A percentile compares a stretch with the other conserved stretches of the same genome.
Evolutionary conservation across 352 stramenopile genomes (phyloP).

Genomic region (Globisporangium polare): DNA sequence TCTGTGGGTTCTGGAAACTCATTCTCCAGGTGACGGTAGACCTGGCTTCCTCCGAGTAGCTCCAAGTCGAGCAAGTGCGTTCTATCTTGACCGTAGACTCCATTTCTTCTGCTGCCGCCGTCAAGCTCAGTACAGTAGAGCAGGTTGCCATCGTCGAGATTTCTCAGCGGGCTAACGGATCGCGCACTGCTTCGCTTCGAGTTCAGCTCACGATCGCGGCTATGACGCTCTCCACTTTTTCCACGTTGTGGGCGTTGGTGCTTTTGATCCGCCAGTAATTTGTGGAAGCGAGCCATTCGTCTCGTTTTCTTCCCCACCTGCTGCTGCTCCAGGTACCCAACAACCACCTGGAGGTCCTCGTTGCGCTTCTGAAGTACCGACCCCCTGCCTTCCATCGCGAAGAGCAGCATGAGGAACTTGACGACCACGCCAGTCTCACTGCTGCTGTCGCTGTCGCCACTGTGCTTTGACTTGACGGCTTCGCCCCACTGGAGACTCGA

Average conservation of each 20-base stretch:
- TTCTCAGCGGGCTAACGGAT: not conserved
- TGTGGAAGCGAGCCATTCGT: conserved; percentile 46
- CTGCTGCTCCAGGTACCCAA: conserved; percentile 44
- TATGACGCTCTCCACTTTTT: not conserved
- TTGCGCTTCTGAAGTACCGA: conserved; percentile 56
- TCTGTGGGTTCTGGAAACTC: not conserved
- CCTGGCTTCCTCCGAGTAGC: not conserved
- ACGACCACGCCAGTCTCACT: conserved; percentile 33
- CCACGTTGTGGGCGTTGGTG: not conserved
- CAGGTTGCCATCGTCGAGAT: not conserved
- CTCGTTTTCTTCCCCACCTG: conserved; percentile 28
- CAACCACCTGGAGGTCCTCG: conserved; percentile 48
- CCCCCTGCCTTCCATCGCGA: conserved; percentile 69
- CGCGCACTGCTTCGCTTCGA: not conserved
- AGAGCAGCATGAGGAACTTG: conserved; percentile 73
- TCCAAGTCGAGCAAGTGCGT: not conserved
- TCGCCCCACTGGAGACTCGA: conserved; percentile 39
- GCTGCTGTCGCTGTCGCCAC: not conserved
- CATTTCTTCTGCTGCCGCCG: not conserved
- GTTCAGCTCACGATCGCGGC: not conserved
- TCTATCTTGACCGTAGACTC: not conserved
- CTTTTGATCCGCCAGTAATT: conserved; percentile 32
- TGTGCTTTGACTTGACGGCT: conserved; percentile 3
- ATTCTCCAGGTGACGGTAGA: not conserved
- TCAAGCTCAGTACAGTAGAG: not conserved